phyloP scores from a whole-genome alignment of 2,329 filamentous ascomycete genomes.

The Penicillium digitatum region DNA sequence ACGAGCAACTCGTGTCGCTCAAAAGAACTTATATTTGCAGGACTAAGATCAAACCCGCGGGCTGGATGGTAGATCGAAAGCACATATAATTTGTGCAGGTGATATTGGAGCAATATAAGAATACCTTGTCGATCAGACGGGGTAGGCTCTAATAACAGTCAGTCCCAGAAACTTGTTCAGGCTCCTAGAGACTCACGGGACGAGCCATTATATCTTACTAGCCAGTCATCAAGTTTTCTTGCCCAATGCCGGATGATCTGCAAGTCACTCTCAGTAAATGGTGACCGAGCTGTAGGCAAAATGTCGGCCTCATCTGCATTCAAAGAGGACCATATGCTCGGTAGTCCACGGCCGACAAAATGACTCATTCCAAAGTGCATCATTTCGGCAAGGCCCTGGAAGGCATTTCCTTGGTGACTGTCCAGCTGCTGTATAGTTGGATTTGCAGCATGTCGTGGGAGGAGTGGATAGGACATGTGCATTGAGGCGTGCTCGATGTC shows the following conservation, averaged over 20 bases:
- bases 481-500: slow-evolving; percentile 33
- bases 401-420: slow-evolving; percentile 23
- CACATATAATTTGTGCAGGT: slow-evolving; percentile 31
- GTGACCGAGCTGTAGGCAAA: slow-evolving; percentile 9
- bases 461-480: slow-evolving; percentile 30
- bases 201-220: slow-evolving; percentile 29
- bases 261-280: slow-evolving; percentile 28
- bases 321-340: slow-evolving; percentile 30
- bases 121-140: slow-evolving; percentile 30
- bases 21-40: slow-evolving; percentile 24
- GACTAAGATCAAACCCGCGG: slow-evolving; percentile 27
- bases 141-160: slow-evolving; percentile 19
- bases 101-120: slow-evolving; percentile 31
- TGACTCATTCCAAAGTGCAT: slow-evolving; percentile 31
- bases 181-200: slow-evolving; percentile 19
- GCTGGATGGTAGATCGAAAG: slow-evolving; percentile 32
- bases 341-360: slow-evolving; percentile 29
- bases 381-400: slow-evolving; percentile 28
- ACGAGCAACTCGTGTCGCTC: slow-evolving; percentile 30
- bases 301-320: slow-evolving; percentile 17
- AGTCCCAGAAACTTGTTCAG: neutral
- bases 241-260: slow-evolving; percentile 30
- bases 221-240: slow-evolving; percentile 28
- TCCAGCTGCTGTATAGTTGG: slow-evolving; percentile 20
- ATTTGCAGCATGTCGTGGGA: slow-evolving; percentile 25